Base-by-base conservation (phyloP, 768 basidiomycete genomes). In the Hysterangium stoloniferum region DNA sequence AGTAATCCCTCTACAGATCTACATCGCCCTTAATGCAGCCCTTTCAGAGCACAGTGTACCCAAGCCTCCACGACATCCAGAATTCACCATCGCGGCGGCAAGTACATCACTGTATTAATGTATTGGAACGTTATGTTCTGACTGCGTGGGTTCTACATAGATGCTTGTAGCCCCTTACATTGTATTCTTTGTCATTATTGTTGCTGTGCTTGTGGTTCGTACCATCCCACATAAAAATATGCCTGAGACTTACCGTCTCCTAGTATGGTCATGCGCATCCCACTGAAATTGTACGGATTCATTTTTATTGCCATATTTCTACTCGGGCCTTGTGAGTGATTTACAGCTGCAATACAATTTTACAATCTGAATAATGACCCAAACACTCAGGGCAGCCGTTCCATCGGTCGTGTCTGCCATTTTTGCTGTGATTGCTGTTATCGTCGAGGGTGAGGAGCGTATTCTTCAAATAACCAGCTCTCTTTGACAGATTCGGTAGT, bases 291-390 rank as follows among this genome's bases (percentile, higher is more conserved):
- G 13, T 15, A 11, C 37, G 37, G 7, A 40, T 29, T 11, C 22
- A 15, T 24, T 41, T 25, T 24, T 50, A 50, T 41, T 50, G 48
- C 29, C 22, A 40, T 50, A 40, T 50, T 15, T n/a, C 19, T 3
- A 40, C 17, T 3, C 12, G 38, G 15, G 27, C 2, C 11, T 7
- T 50, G 48, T 50, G 15, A 40, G 48, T 12, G 8, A 22, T 28
- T 46, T 27, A 13, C 37, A 6, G n/a, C 13, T 41, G 6, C n/a
- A 24, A 13, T 24, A 25, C 4, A 22, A 36, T 35, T 24, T 25
- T 17, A 41, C 15, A 17, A 48, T 35, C 17, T 15, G 19, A 34
- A 33, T 47, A 11, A 17, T 15, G 5, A 33, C 20, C 38, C 20
- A 11, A 11, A 41, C 33, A n/a, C 5, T 7, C 36, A 50, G 48